phyloP scores from a whole-genome alignment of 2,329 filamentous ascomycete species.

The Rutstroemia sp. region DNA sequence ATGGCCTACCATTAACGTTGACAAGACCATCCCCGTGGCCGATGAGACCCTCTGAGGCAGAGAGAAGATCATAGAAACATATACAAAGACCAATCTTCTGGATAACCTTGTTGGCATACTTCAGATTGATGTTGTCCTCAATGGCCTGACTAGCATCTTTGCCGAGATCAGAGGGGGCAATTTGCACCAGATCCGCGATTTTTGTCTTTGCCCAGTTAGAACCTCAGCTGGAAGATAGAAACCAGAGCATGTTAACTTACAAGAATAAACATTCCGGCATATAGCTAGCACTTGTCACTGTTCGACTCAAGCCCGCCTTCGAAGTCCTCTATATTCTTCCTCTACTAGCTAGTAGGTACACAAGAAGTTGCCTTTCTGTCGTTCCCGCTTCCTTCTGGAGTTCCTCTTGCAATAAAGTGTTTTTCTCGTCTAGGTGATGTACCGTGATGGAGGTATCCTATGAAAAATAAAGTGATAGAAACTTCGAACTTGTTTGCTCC shows the following conservation, averaged over 20 bases:
- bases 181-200: conserved; percentile 89
- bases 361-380: no score
- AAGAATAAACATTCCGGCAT: conserved; percentile 40
- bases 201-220: conserved; percentile 59
- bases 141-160: conserved; percentile 78
- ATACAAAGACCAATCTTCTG: conserved; percentile 93
- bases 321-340: no score
- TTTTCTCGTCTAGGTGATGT: no score
- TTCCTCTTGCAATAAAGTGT: no score
- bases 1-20: conserved; percentile 74
- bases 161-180: conserved; percentile 79
- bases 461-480: no score
- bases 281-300: no score
- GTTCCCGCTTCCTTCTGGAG: no score
- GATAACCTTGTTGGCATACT: conserved; percentile 93
- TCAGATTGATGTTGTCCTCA: conserved; percentile 93
- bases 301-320: no score
- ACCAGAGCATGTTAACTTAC: conserved; percentile 30
- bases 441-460: no score
- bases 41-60: conserved; percentile 86
- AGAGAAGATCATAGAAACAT: conserved; percentile 84
- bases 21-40: conserved; percentile 87
- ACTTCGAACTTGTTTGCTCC: no score
- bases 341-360: no score
- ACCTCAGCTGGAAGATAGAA: background rate